Evolutionary conservation across 1,139 yeast species (phyloP), one percentile per base, ranked within the genome.

Genomic region (Candida sojae): DNA sequence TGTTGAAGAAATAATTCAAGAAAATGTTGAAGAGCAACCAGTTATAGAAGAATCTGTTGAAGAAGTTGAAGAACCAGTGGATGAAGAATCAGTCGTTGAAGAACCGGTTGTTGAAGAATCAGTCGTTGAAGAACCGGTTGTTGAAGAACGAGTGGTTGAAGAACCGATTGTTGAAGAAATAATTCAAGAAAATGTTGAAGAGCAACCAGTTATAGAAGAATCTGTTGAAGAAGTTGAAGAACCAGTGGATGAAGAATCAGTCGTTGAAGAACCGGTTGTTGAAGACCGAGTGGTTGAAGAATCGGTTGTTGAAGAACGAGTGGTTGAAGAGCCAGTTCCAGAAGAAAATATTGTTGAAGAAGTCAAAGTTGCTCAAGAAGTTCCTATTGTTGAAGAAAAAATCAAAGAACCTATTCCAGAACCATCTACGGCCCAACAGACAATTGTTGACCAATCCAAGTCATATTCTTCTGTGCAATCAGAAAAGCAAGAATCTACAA

Each of bases 361-460:
- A 28, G 21, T 17, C 21, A 17, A 17, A 17, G 21, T 43, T 6
- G 39, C 12, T 26, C 39, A 43, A 23, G 47, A 44, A 21, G 13
- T 47, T 10, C 37, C 39, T 12, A 25, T 42, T 28, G 41, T 25
- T 44, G 42, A 44, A 21, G 41, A 42, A 40, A 26, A 40, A 30
- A 17, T 40, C 17, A 25, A 38, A 39, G 28, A 37, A 35, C 28
- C 37, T 12, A 21, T 36, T 10, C 36, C 39, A 42, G 34, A 35
- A 35, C n/a, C n/a, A 35, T 35, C 38, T 5, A 32, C 11, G 28
- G 21, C n/a, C 29, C 46, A 33, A 35, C 33, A 30, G 25, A 43
- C 45, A 42, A 37, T 30, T 37, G 43, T 41, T 23, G 48, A 45
- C 26, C 47, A n/a, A 38, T 31, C 23, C 33, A n/a, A 40, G 33